phyloP scores from a whole-genome alignment of 306 rosid species.

The Canavalia gladiata region DNA sequence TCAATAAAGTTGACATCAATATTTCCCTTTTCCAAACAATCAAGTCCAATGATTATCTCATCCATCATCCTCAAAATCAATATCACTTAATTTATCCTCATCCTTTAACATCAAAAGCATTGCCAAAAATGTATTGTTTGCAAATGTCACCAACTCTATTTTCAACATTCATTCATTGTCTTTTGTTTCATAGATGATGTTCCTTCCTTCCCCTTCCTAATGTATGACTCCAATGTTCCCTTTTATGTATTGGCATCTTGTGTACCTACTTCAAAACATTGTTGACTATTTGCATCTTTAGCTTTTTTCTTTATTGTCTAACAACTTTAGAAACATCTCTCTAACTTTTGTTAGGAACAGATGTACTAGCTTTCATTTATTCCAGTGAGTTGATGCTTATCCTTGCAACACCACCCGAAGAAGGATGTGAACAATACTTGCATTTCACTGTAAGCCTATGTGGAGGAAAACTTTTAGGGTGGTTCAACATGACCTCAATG shows the following conservation, averaged over 20 bases:
- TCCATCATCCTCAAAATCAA: neutral
- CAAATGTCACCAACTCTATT: neutral
- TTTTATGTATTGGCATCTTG: neutral
- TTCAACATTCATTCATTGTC: neutral
- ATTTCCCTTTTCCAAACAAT: neutral
- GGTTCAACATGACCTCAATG: neutral
- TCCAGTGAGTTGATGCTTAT: conserved; percentile 4
- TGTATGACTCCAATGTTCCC: neutral
- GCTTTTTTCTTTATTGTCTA: neutral
- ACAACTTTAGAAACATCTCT: neutral
- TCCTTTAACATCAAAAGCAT: neutral
- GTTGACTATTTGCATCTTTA: neutral
- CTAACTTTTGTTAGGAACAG: neutral
- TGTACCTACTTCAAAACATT: neutral
- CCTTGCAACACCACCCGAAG: neutral
- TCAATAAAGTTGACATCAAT: neutral
- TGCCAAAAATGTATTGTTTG: neutral
- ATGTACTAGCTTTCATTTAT: neutral
- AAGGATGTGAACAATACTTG: neutral
- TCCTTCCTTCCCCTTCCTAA: neutral
- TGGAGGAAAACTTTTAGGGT: neutral
- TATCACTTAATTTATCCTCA: neutral
- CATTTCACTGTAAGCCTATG: neutral
- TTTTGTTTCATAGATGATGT: neutral
- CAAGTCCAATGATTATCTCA: neutral